phyloP scores from a whole-genome alignment of 441 rosid species.

The Adansonia gregorii region DNA sequence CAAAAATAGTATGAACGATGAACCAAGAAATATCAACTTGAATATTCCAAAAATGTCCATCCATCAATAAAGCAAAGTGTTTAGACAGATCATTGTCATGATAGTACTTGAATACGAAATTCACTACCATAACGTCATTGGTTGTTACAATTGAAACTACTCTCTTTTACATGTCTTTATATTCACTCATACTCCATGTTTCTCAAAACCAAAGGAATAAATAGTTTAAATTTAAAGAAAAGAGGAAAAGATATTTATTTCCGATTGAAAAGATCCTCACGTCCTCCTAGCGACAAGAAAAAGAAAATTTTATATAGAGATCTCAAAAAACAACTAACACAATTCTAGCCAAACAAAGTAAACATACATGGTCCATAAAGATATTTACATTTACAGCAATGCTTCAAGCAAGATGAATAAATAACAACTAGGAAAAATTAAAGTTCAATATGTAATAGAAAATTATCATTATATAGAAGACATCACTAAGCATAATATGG shows the following conservation, averaged over 20 bases:
- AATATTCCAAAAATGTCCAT: neutral
- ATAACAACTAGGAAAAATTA: neutral
- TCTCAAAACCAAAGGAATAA: conserved; percentile 4
- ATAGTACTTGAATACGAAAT: neutral
- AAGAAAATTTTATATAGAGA: neutral
- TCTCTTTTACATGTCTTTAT: neutral
- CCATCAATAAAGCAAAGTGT: neutral
- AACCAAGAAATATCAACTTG: neutral
- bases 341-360: conserved; percentile 15
- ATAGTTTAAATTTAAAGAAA: neutral
- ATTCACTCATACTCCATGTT: neutral
- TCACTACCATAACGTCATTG: neutral
- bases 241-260: neutral
- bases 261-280: neutral
- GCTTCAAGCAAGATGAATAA: conserved; percentile 2
- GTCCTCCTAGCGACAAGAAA: neutral
- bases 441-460: neutral
- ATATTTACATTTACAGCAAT: neutral
- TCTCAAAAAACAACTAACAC: neutral
- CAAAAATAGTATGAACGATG: neutral
- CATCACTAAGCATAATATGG: neutral
- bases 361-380: conserved; percentile 3
- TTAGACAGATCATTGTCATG: neutral
- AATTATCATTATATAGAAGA: conserved; percentile 11
- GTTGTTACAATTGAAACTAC: conserved; percentile 8